phyloP scores from a whole-genome alignment of 495 filamentous ascomycete genomes.

The Podospora bellae-mahoneyi region DNA sequence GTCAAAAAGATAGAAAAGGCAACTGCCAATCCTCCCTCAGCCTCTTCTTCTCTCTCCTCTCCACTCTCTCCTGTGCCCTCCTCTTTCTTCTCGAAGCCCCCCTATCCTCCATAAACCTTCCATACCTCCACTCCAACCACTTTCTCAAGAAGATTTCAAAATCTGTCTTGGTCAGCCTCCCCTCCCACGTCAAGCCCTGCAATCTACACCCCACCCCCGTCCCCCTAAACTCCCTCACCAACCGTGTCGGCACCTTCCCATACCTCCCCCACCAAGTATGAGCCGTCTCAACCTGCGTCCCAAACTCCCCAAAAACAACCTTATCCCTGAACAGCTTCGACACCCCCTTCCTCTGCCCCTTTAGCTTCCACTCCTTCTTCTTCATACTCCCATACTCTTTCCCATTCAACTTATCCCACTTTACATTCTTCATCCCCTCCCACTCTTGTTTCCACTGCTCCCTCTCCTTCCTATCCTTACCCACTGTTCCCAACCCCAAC shows the following conservation, averaged over 20 bases:
- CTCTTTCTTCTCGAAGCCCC: background rate
- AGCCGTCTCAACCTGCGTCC: background rate
- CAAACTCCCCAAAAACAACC: background rate
- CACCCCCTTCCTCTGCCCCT: background rate
- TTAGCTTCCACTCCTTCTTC: background rate
- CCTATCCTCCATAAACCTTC: background rate
- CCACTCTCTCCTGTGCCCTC: background rate
- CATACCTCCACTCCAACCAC: conserved; percentile 1
- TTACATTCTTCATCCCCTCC: background rate
- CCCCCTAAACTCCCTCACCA: background rate
- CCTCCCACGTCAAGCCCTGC: conserved; percentile 2
- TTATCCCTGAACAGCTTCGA: background rate
- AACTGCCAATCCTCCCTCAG: background rate
- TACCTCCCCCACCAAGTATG: background rate
- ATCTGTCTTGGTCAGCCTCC: background rate
- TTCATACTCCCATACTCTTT: background rate
- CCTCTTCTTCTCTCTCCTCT: background rate
- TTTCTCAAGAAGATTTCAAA: background rate
- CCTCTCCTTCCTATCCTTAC: background rate
- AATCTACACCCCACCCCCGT: conserved; percentile 6
- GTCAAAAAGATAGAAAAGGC: no score
- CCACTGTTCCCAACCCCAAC: background rate
- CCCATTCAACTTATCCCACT: background rate
- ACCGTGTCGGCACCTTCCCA: background rate
- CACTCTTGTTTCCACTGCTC: background rate